Percentiles rank a stretch among this genome's conserved stretches.
Conservation (phyloP, 768 basidiomycete species). For the Naganishia randhawae region DNA sequence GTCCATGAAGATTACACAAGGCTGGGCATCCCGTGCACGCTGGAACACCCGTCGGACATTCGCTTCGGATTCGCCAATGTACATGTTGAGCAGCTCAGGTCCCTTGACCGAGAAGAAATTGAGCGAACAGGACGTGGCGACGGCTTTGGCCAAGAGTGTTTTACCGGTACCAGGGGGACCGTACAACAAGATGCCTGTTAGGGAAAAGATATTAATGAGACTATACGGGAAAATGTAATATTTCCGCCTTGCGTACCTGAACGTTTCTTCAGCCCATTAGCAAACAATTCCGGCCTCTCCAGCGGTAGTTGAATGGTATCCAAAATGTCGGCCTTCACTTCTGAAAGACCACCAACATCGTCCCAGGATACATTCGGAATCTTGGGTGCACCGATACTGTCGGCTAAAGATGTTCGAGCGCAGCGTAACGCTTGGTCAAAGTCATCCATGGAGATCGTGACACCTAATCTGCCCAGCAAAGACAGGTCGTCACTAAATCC, state of each 20-base stretch:
- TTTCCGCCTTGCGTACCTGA: constrained; percentile 58
- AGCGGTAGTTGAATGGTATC: constrained; percentile 92
- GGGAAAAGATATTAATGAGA: constrained; percentile 39
- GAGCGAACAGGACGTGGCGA: constrained; percentile 87
- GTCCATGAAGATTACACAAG: constrained; percentile 95
- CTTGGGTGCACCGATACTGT: constrained; percentile 92
- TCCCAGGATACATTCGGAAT: constrained; percentile 96
- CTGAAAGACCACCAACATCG: constrained; percentile 85
- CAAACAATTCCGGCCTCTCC: constrained; percentile 83
- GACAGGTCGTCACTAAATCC: constrained; percentile 5
- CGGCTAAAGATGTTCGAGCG: constrained; percentile 73
- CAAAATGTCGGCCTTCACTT: constrained; percentile 85
- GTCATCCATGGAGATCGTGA: constrained; percentile 58
- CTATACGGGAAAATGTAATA: not conserved
- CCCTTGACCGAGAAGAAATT: constrained; percentile 99
- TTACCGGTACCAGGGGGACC: constrained; percentile 96
- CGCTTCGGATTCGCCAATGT: constrained; percentile 98
- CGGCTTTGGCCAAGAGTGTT: constrained; percentile 90
- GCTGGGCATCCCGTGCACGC: constrained; percentile 80
- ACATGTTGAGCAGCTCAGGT: constrained; percentile 97
- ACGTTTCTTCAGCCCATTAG: constrained; percentile 86
- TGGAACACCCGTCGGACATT: constrained; percentile 69
- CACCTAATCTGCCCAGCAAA: constrained; percentile 41
- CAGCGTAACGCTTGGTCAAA: constrained; percentile 68
- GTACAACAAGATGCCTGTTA: constrained; percentile 73